These are phyloP conservation scores for Torulaspora quercuum DNA, from an alignment of 805 yeast species.

Conservation along the genomic window DNA sequence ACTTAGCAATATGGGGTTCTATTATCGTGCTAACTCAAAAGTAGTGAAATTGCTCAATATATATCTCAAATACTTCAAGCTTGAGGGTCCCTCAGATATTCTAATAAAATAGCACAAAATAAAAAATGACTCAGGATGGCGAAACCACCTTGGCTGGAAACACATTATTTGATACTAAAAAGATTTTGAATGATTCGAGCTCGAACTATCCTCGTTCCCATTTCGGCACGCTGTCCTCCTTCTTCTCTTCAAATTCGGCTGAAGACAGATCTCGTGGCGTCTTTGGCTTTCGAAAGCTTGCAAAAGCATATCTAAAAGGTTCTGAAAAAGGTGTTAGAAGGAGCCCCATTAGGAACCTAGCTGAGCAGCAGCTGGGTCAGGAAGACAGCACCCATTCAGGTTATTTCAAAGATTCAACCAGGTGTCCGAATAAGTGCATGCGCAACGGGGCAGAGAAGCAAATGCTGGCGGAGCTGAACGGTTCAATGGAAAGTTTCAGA, in stretches of 20 bases:
- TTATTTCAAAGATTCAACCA: not conserved
- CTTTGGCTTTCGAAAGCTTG: slow-evolving; percentile 32
- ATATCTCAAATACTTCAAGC: slow-evolving; percentile 2
- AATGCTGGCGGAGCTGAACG: not conserved
- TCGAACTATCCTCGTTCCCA: slow-evolving; percentile 8
- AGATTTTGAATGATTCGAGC: slow-evolving; percentile 3
- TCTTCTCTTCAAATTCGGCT: slow-evolving; percentile 12
- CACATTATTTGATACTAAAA: slow-evolving; percentile 7
- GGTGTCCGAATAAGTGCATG: not conserved
- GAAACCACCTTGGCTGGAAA: slow-evolving; percentile 7
- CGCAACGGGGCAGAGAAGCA: slow-evolving; percentile 2
- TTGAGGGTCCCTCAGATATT: not conserved
- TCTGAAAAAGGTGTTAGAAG: slow-evolving; percentile 10
- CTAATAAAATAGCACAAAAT: slow-evolving; percentile 3
- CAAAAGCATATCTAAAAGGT: slow-evolving; percentile 24
- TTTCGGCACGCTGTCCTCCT: slow-evolving; percentile 18
- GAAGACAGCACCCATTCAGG: not conserved
- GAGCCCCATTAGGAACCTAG: slow-evolving; percentile 1
- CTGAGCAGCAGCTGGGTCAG: not conserved
- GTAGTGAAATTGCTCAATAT: slow-evolving; percentile 1
- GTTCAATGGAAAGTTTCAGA: slow-evolving; percentile 2
- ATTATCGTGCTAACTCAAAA: not conserved
- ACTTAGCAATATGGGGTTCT: too few species aligned
- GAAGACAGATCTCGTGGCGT: slow-evolving; percentile 19
- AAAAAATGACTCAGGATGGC: slow-evolving; percentile 4